These are phyloP conservation scores for Fusarium sp. DNA, from an alignment of 2,329 filamentous ascomycete genomes.

Conservation along the genomic window DNA sequence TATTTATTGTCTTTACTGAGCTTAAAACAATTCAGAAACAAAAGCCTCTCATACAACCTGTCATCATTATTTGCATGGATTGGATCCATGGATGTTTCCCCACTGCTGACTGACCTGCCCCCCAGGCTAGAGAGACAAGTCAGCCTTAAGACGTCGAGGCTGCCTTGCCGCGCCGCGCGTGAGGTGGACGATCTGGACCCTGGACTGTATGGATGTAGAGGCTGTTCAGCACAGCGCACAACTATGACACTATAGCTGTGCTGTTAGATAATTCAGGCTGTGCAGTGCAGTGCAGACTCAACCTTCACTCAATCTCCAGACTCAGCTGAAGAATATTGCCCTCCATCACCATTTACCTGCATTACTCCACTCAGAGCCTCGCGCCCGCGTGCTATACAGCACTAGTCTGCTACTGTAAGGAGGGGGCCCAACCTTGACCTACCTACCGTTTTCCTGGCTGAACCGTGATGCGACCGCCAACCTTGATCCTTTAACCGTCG, in stretches of 20 bases:
- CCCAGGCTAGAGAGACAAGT: constrained; percentile 12
- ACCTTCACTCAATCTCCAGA: constrained; percentile 11
- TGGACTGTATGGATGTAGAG: neutral
- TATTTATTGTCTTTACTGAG: neutral
- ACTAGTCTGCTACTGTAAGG: neutral
- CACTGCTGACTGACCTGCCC: neutral
- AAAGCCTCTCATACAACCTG: neutral
- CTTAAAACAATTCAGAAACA: neutral
- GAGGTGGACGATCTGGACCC: constrained; percentile 28
- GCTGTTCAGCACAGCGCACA: neutral
- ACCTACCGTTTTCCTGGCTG: neutral
- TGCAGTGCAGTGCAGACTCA: too few relatives aligned
- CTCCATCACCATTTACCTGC: constrained; percentile 27
- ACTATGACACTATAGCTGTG: neutral
- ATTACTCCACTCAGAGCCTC: constrained; percentile 34
- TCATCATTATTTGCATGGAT: neutral
- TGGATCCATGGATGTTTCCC: neutral
- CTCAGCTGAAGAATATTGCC: neutral
- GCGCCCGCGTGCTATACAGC: constrained; percentile 11
- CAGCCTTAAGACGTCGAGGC: constrained; percentile 28
- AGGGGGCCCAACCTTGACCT: neutral
- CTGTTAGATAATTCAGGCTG: neutral
- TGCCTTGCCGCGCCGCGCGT: constrained; percentile 28
- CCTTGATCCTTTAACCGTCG: neutral
- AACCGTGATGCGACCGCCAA: constrained; percentile 1